A percentile compares a stretch with the other conserved stretches of the same genome.
phyloP scores from a whole-genome alignment of 1,284 basidiomycete species.

The Trichosporon sp. region DNA sequence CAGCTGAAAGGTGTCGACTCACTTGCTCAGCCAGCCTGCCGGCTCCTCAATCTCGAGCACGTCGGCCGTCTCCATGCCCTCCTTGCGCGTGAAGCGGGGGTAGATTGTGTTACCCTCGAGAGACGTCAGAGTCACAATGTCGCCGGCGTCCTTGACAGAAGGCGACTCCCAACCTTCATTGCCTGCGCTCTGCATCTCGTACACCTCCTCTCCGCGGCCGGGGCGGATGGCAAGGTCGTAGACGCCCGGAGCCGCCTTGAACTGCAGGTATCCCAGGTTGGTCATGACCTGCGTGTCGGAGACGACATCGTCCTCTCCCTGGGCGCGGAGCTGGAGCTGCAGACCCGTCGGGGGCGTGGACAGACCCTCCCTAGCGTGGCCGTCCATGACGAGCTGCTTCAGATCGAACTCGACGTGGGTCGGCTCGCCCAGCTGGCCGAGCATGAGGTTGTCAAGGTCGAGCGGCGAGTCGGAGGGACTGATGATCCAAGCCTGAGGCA shows the following conservation, averaged over 20 bases:
- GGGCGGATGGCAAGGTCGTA: slow-evolving; percentile 79
- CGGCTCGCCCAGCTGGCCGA: slow-evolving; percentile 63
- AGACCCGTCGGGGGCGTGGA: slow-evolving; percentile 76
- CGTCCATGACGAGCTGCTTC: slow-evolving; percentile 89
- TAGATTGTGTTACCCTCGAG: slow-evolving; percentile 88
- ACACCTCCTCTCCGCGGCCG: slow-evolving; percentile 79
- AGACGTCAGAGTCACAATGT: slow-evolving; percentile 72
- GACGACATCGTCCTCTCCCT: slow-evolving; percentile 59
- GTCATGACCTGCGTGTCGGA: slow-evolving; percentile 88
- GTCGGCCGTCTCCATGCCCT: slow-evolving; percentile 78
- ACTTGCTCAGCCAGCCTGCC: slow-evolving; percentile 42
- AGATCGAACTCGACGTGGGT: slow-evolving; percentile 83
- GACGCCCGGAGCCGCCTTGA: slow-evolving; percentile 87
- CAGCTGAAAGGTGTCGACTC: slow-evolving; percentile 23
- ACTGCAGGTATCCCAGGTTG: slow-evolving; percentile 94
- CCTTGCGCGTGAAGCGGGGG: slow-evolving; percentile 70
- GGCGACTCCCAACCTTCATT: slow-evolving; percentile 81
- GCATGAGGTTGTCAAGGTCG: slow-evolving; percentile 93
- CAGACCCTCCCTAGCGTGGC: slow-evolving; percentile 77
- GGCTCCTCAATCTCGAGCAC: slow-evolving; percentile 62
- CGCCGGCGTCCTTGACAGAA: slow-evolving; percentile 66
- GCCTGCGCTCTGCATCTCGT: slow-evolving; percentile 77
- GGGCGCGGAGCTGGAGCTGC: slow-evolving; percentile 72
- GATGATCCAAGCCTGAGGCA: slow-evolving; percentile 87
- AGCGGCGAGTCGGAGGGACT: slow-evolving; percentile 84